Conservation (phyloP, 106 monocot genomes). For the Platanthera zijinensis region DNA sequence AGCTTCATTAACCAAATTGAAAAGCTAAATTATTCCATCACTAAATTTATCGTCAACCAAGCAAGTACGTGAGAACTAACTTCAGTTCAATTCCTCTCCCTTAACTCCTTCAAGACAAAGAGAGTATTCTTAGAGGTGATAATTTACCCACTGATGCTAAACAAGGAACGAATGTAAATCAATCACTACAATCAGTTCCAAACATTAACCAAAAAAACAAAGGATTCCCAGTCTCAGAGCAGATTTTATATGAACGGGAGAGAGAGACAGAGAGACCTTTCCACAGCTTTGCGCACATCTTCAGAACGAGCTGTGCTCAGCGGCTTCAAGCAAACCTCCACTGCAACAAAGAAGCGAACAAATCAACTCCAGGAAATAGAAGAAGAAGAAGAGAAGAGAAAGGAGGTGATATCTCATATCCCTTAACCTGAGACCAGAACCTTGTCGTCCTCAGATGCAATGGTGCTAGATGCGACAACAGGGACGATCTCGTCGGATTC, state of each 20-base stretch:
- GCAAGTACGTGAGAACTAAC: no score
- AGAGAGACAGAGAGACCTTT: constrained; percentile 42
- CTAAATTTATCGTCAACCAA: no score
- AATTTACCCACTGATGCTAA: not conserved
- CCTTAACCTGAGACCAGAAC: constrained; percentile 42
- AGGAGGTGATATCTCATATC: not conserved
- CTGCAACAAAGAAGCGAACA: constrained; percentile 27
- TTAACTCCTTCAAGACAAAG: no score
- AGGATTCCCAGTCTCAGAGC: not conserved
- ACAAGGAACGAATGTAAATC: not conserved
- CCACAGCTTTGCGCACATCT: constrained; percentile 65
- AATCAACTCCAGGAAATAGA: not conserved
- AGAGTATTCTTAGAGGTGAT: no score
- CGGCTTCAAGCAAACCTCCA: constrained; percentile 81
- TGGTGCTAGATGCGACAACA: not conserved
- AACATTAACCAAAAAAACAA: not conserved
- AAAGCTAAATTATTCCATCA: no score
- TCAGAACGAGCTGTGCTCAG: constrained; percentile 67
- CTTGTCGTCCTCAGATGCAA: constrained; percentile 25
- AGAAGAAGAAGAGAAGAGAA: not conserved
- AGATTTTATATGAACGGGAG: not conserved
- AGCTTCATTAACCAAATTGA: no score
- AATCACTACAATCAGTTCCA: not conserved
- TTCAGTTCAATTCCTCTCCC: no score
- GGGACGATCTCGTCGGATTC: not conserved